Base-by-base conservation (phyloP, 345 rosid species). In the Lumnitzera littorea region DNA sequence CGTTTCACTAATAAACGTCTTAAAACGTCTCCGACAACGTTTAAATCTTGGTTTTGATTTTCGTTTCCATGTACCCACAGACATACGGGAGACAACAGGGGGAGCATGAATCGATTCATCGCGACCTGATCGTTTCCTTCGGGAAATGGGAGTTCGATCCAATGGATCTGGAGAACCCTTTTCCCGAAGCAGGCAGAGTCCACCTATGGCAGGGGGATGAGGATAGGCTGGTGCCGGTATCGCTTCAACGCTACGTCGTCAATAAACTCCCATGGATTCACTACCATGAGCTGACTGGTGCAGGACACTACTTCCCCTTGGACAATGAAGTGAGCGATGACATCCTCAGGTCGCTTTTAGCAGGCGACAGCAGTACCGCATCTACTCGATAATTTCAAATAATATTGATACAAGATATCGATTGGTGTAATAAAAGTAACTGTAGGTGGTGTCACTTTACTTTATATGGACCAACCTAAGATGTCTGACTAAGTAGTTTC, bases 121-220 rank as follows among this genome's bases (percentile, higher is more conserved):
- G 80, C 11, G 89, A 84, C 73, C 3, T 81, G 74, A 80, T 74
- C 17, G 73, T 81, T 46, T 78, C 75, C 9, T 76, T 77, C 13
- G 87, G 89, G 29, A 72, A 48, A 8, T 83, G 92, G 89, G 92
- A 81, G 24, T 86, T 83, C 7, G 81, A 76, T 54, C 89, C 81
- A 1, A 73, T 73, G 68, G 84, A 76, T 14, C 54, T 86, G 15
- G 73, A 73, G 64, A 80, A 74, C 25, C 63, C 80, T 27, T 81
- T 83, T 36, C 82, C 84, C 0, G 63, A 64, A 0, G 80, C 80
- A 13, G 82, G 81, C 25, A 72, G 72, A 0, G 85, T 86, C 46
- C 92, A 86, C 20, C 53, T 83, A 52, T 83, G 89, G 89, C 89
- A 83, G 14, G 92, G 89, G 1, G 81, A 81, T 11, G 78, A 84